phyloP scores from a whole-genome alignment of 345 rosid genomes.

The Rhizophora mangle region DNA sequence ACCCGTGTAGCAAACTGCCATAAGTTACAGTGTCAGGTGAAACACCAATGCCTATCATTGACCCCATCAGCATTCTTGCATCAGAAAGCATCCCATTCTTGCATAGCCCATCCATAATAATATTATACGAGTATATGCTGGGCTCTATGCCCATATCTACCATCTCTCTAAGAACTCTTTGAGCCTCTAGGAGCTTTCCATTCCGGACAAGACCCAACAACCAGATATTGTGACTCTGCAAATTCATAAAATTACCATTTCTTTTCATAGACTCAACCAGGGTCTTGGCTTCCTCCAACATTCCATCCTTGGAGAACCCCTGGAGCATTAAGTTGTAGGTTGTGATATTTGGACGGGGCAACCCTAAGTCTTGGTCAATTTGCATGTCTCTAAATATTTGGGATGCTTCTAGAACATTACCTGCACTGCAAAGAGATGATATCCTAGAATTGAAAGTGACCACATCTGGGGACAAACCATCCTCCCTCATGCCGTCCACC shows the following conservation, averaged over 20 bases:
- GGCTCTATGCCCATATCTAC: slow-evolving; percentile 52
- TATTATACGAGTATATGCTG: slow-evolving; percentile 69
- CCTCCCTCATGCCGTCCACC: slow-evolving; percentile 74
- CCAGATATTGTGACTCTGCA: slow-evolving; percentile 83
- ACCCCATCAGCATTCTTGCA: slow-evolving; percentile 54
- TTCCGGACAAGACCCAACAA: slow-evolving; percentile 68
- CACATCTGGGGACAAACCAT: slow-evolving; percentile 71
- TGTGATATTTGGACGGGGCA: slow-evolving; percentile 72
- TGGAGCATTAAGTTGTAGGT: slow-evolving; percentile 78
- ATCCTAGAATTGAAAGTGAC: slow-evolving; percentile 86
- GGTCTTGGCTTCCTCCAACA: slow-evolving; percentile 77
- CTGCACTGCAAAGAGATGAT: slow-evolving; percentile 68
- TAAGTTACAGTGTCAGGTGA: slow-evolving; percentile 74
- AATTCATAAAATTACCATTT: slow-evolving; percentile 39
- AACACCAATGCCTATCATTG: slow-evolving; percentile 57
- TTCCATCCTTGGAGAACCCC: slow-evolving; percentile 76
- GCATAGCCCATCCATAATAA: slow-evolving; percentile 76
- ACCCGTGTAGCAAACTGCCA: slow-evolving; percentile 72
- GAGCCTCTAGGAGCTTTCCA: slow-evolving; percentile 68
- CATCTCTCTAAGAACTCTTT: slow-evolving; percentile 64
- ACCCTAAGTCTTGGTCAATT: slow-evolving; percentile 64
- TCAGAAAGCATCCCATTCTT: slow-evolving; percentile 78
- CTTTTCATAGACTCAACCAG: slow-evolving; percentile 58
- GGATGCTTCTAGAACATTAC: slow-evolving; percentile 80
- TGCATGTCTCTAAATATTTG: slow-evolving; percentile 94